Evolutionary conservation across 148 eudicot species (phyloP), one percentile per base, ranked within the genome.

Genomic region (Rhododendron ferrugineum): DNA sequence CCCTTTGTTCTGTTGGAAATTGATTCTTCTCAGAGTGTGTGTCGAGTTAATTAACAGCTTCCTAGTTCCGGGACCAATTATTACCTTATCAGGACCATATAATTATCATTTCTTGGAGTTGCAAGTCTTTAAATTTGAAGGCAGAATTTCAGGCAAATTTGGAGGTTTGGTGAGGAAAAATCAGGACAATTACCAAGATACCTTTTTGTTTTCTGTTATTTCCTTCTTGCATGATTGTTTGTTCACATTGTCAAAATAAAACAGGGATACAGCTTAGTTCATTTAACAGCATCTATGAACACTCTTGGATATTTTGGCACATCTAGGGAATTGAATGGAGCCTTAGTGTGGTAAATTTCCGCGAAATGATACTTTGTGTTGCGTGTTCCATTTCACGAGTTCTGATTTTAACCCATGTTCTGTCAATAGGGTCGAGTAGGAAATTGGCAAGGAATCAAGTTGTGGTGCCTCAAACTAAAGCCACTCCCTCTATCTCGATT

Each of bases 361-460:
- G 2, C 13, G 28, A 82, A 15, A 22, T 82, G n/a, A 66, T 82
- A 37, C 58, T 26, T 66, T 2, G 75, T 28, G 22, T 22, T 28
- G 23, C 47, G 16, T 78, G 64, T 32, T 40, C 56, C 5, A 2
- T 75, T 84, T 68, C 50, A 54, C 15, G 11, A 23, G 42, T 74
- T 75, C 62, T 78, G 72, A 47, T 83, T 76, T 66, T 72, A 30
- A 58, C 49, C 36, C 72, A 0, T 80, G 50, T 6, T 78, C 60
- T 82, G 34, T 82, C 20, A 78, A 64, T 88, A 96, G 98, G 95
- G 62, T 78, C 81, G 3, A 70, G 77, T 40, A 90, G 89, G 85
- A 92, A 89, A 87, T 89, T 66, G 4, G 91, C 89, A 16, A 92
- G 90, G 92, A 89, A 80, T 88, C 95, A 91, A 84, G 89, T 52